These are phyloP conservation scores for Monilinia vaccinii-corymbosi DNA, from an alignment of 2,329 filamentous ascomycete species.

Conservation along the genomic window DNA sequence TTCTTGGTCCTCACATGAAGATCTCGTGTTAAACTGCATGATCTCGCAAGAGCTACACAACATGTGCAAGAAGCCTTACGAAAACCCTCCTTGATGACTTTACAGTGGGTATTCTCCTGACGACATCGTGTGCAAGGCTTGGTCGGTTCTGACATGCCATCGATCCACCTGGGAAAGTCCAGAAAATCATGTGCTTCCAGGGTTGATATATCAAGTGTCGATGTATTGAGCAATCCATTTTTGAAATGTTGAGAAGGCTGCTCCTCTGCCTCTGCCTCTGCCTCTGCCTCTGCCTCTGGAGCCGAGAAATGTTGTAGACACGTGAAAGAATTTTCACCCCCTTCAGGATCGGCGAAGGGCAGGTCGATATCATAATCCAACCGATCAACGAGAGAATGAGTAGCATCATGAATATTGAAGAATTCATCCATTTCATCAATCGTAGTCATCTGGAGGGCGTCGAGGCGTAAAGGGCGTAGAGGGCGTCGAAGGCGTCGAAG, in stretches of 20 bases:
- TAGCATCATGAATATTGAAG: conserved; percentile 50
- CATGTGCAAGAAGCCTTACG: conserved; percentile 53
- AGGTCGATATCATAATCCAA: conserved; percentile 37
- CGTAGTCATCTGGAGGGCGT: conserved; percentile 31
- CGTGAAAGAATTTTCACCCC: conserved; percentile 51
- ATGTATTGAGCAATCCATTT: conserved; percentile 6
- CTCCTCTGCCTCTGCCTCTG: too few species aligned
- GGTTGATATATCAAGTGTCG: conserved; percentile 28
- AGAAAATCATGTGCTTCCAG: conserved; percentile 37
- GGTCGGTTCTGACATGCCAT: conserved; percentile 23
- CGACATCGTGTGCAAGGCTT: conserved; percentile 44
- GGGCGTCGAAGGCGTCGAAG: too few species aligned
- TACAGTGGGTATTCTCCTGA: conserved; percentile 47
- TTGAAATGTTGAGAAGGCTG: conserved; percentile 25
- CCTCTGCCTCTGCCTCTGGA: too few species aligned
- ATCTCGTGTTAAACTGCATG: conserved; percentile 45
- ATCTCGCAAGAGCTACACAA: conserved; percentile 49
- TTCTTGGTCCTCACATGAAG: not conserved
- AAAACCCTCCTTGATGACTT: conserved; percentile 49
- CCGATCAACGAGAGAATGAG: conserved; percentile 10
- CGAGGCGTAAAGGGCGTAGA: too few species aligned
- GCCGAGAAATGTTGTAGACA: conserved; percentile 49
- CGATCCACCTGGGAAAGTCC: conserved; percentile 29
- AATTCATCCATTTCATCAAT: conserved; percentile 47
- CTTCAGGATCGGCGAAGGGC: conserved; percentile 45